Evolutionary conservation across 2,329 filamentous ascomycete species (phyloP).

Genomic region (Teratosphaeria pseudoeucalypti): DNA sequence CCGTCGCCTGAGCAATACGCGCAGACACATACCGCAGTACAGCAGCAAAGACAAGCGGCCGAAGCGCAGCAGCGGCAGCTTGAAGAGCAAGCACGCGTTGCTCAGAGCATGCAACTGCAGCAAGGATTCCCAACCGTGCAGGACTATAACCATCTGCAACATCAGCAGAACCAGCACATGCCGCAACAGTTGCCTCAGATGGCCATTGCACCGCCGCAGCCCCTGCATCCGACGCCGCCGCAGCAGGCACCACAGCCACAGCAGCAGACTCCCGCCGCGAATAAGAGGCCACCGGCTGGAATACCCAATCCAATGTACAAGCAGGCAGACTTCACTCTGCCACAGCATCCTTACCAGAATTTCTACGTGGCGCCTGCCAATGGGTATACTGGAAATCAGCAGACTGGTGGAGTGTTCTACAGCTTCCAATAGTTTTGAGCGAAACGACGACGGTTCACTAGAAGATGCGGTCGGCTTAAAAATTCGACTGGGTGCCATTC

Average conservation of each 20-base stretch:
- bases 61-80: slow-evolving; percentile 20
- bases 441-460: background rate
- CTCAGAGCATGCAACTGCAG: slow-evolving; percentile 12
- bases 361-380: slow-evolving; percentile 60
- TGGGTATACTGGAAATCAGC: background rate
- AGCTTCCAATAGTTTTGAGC: slow-evolving; percentile 1
- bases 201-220: background rate
- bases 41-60: slow-evolving; percentile 16
- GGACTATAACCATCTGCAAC: background rate
- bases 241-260: slow-evolving; percentile 20
- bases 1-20: slow-evolving; percentile 27
- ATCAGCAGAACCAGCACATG: slow-evolving; percentile 10
- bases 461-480: background rate
- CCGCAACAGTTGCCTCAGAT: background rate
- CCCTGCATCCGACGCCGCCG: background rate
- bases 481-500: background rate
- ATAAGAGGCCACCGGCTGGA: slow-evolving; percentile 33
- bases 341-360: slow-evolving; percentile 71
- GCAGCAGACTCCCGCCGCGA: slow-evolving; percentile 3
- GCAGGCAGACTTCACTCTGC: slow-evolving; percentile 63
- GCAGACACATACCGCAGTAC: slow-evolving; percentile 24
- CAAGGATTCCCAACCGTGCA: slow-evolving; percentile 3
- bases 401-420: slow-evolving; percentile 3
- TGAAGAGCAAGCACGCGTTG: slow-evolving; percentile 13
- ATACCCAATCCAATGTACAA: slow-evolving; percentile 62